phyloP scores from a whole-genome alignment of 2,329 filamentous ascomycete species.

The Cladosporium sp. region DNA sequence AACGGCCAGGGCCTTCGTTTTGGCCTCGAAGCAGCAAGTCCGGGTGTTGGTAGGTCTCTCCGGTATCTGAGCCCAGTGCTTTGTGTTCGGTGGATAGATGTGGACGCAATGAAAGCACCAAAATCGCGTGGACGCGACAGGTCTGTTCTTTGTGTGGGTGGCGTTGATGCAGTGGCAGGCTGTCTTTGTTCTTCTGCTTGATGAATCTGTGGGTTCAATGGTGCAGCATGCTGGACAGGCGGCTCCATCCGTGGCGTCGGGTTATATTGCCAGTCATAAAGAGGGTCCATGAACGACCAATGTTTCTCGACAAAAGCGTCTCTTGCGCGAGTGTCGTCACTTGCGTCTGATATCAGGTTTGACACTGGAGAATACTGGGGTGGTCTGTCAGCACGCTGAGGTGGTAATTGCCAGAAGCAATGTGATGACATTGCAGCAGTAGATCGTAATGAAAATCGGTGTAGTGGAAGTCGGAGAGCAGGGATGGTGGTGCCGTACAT shows the following conservation, averaged over 20 bases:
- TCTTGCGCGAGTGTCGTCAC: not conserved
- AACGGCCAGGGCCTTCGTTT: conserved; percentile 19
- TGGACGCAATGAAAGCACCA: conserved; percentile 18
- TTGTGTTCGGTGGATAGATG: conserved; percentile 17
- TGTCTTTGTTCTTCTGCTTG: conserved; percentile 7
- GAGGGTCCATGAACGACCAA: not conserved
- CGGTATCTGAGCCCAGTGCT: conserved; percentile 6
- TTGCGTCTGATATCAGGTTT: not conserved
- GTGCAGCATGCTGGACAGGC: not conserved
- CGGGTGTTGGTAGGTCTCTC: not conserved
- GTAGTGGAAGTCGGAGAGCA: not conserved
- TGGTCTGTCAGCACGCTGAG: conserved; percentile 4
- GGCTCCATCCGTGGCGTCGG: not conserved
- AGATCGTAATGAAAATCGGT: not conserved
- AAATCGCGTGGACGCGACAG: conserved; percentile 21
- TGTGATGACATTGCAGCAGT: not conserved
- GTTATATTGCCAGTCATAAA: not conserved
- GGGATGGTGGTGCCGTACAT: conserved; percentile 11
- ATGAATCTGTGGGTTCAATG: not conserved
- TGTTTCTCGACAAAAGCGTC: not conserved
- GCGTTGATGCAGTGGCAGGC: conserved; percentile 23
- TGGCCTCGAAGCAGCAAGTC: conserved; percentile 10
- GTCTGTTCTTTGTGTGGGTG: conserved; percentile 30
- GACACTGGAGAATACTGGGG: conserved; percentile 3
- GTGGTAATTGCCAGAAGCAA: not conserved